phyloP scores from a whole-genome alignment of 176 grass and related monocot species.

The Oryza longistaminata region DNA sequence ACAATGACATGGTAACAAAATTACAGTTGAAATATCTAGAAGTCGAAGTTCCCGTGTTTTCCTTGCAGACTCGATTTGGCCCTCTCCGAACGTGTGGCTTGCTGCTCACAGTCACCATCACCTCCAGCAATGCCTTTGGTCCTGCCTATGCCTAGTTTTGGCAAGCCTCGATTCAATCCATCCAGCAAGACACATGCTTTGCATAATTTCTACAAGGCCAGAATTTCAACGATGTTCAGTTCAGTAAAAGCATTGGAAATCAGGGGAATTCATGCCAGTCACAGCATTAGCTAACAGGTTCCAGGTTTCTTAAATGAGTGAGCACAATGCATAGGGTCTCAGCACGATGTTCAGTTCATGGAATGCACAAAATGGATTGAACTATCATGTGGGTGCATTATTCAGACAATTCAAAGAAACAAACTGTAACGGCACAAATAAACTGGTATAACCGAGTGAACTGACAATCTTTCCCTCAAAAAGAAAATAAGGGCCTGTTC shows the following conservation, averaged over 20 bases:
- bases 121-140: conserved; percentile 34
- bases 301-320: not conserved
- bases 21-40: conserved; percentile 37
- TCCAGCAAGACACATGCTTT: conserved; percentile 88
- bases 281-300: not conserved
- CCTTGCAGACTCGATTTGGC: conserved; percentile 49
- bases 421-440: not conserved
- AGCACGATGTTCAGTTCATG: not conserved
- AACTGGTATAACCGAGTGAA: not conserved
- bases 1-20: not conserved
- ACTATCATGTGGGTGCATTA: not conserved
- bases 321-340: not conserved
- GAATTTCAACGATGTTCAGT: conserved; percentile 14
- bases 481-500: not conserved
- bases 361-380: not conserved
- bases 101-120: conserved; percentile 27
- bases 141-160: conserved; percentile 86
- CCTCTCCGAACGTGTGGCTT: conserved; percentile 34
- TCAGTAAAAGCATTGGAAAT: not conserved
- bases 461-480: not conserved
- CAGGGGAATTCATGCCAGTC: not conserved
- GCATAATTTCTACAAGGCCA: conserved; percentile 67
- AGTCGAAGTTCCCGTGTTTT: conserved; percentile 73
- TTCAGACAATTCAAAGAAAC: conserved; percentile 5
- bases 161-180: conserved; percentile 80